Percentiles rank a stretch among this genome's conserved stretches.
phyloP scores from a whole-genome alignment of 352 stramenopile species.

The Stramenopiles sp. region DNA sequence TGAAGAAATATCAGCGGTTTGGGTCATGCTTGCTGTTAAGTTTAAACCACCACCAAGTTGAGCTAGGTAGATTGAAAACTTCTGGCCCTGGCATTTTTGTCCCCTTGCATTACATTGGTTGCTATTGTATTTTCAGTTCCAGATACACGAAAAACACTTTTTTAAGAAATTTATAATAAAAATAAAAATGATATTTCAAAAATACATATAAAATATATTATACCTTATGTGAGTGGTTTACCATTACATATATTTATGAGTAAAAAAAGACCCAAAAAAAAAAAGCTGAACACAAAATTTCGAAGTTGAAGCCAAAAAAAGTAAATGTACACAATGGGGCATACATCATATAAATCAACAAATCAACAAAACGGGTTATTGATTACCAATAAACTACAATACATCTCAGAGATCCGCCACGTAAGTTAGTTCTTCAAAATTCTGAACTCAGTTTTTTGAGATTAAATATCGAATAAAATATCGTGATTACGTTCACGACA shows the following conservation, averaged over 20 bases:
- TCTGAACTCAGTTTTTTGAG: background rate
- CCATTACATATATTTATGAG: too few relatives aligned
- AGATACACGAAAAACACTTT: too few relatives aligned
- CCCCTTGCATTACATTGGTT: background rate
- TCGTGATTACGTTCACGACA: background rate
- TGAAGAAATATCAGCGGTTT: constrained; percentile 38
- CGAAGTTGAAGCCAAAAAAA: too few relatives aligned
- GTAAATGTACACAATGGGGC: too few relatives aligned
- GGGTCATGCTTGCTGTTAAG: constrained; percentile 51
- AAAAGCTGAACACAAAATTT: too few relatives aligned
- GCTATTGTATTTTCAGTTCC: background rate
- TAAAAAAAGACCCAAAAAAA: too few relatives aligned
- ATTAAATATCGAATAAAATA: background rate
- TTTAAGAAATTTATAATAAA: too few relatives aligned
- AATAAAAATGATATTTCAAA: too few relatives aligned
- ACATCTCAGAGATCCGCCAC: background rate
- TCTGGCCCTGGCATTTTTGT: background rate
- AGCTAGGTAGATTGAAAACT: background rate
- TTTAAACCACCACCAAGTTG: background rate
- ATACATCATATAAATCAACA: background rate
- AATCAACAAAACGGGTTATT: background rate
- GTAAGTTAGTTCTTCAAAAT: background rate
- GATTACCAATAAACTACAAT: background rate
- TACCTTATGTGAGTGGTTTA: too few relatives aligned
- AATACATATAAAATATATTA: too few relatives aligned